phyloP scores from a whole-genome alignment of 2,329 filamentous ascomycete genomes.

The Grosmannia huntii region DNA sequence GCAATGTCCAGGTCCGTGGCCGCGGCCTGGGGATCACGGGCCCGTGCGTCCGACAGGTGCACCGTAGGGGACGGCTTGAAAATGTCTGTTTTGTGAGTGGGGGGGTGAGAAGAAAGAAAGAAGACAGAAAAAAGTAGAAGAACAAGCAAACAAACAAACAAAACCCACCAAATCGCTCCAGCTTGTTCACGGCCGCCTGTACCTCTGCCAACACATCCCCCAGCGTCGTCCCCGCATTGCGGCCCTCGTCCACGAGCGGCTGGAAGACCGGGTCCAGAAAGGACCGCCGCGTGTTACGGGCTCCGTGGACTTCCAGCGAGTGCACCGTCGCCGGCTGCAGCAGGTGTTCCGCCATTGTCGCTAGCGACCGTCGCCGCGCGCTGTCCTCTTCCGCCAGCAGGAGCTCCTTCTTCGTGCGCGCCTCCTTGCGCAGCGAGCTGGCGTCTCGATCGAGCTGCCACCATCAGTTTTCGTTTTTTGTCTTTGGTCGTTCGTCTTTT shows the following conservation, averaged over 20 bases:
- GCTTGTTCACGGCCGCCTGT: slow-evolving; percentile 56
- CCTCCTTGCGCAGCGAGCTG: slow-evolving; percentile 7
- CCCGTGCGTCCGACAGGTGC: slow-evolving; percentile 65
- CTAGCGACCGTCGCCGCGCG: slow-evolving; percentile 6
- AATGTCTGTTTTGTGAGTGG: slow-evolving; percentile 47
- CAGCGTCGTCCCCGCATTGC: slow-evolving; percentile 59
- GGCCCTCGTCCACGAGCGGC: slow-evolving; percentile 59
- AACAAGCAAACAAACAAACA: neutral
- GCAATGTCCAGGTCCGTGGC: slow-evolving; percentile 72
- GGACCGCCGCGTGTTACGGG: slow-evolving; percentile 64
- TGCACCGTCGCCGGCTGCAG: slow-evolving; percentile 80
- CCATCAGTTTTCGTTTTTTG: neutral
- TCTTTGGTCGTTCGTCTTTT: neutral
- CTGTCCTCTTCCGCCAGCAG: slow-evolving; percentile 6
- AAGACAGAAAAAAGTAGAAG: slow-evolving; percentile 1
- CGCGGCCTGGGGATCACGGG: slow-evolving; percentile 53
- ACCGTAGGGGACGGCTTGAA: slow-evolving; percentile 74
- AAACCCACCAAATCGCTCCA: slow-evolving; percentile 62
- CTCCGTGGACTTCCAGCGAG: slow-evolving; percentile 72
- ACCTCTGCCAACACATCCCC: slow-evolving; percentile 66
- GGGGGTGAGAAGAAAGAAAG: neutral
- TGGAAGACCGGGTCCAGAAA: slow-evolving; percentile 76
- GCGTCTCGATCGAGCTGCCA: slow-evolving; percentile 7
- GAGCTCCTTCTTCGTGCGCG: slow-evolving; percentile 4
- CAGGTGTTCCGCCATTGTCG: slow-evolving; percentile 56